phyloP scores from a whole-genome alignment of 495 filamentous ascomycete genomes.

The Hyaloscypha variabilis region DNA sequence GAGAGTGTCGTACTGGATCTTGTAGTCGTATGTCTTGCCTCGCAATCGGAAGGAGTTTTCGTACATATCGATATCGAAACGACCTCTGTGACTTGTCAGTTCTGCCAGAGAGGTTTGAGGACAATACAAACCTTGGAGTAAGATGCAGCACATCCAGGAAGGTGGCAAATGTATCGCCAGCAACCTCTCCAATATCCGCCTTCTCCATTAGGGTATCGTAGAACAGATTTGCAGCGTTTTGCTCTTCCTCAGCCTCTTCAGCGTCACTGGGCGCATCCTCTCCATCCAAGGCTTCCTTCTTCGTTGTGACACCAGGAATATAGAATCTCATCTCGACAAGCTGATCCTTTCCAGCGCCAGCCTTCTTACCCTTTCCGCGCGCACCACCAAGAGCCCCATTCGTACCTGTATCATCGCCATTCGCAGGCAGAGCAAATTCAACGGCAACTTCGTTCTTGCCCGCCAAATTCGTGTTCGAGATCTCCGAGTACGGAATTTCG shows the following conservation, averaged over 20 bases:
- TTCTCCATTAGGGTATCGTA: conserved; percentile 98
- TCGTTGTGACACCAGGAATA: conserved; percentile 87
- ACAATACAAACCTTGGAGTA: conserved; percentile 77
- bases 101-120: conserved; percentile 16
- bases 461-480: conserved; percentile 96
- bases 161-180: conserved; percentile 94
- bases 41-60: conserved; percentile 96
- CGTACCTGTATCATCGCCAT: conserved; percentile 66
- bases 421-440: conserved; percentile 78
- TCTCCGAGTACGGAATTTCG: conserved; percentile 96
- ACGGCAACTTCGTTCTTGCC: conserved; percentile 98
- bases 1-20: conserved; percentile 95
- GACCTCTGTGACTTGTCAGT: conserved; percentile 69
- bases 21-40: conserved; percentile 99
- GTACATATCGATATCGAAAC: conserved; percentile 99
- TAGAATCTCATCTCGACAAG: conserved; percentile 99
- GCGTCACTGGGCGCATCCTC: conserved; percentile 68
- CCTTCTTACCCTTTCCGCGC: conserved; percentile 81
- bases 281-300: conserved; percentile 78
- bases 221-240: conserved; percentile 92
- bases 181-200: conserved; percentile 98
- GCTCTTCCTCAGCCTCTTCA: conserved; percentile 75
- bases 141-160: conserved; percentile 97
- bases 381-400: conserved; percentile 79
- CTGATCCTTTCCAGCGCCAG: conserved; percentile 85